These are phyloP conservation scores for Blastomyces parvus DNA, from an alignment of 2,329 filamentous ascomycete species.

Conservation along the genomic window DNA sequence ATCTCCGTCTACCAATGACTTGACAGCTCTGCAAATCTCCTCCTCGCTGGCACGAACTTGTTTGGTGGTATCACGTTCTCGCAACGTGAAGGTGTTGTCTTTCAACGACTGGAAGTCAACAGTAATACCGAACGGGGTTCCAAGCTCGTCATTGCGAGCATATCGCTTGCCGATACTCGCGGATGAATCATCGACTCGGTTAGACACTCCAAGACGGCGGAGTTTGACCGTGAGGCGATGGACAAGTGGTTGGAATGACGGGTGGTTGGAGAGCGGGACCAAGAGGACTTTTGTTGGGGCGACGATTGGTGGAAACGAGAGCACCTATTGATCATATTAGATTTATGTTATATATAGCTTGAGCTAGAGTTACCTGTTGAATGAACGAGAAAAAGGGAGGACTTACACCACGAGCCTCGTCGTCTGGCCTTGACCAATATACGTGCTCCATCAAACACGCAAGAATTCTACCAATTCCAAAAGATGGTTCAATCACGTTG, in stretches of 20 bases:
- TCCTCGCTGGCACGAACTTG: slow-evolving; percentile 80
- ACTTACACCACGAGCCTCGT: slow-evolving; percentile 80
- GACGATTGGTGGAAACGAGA: slow-evolving; percentile 65
- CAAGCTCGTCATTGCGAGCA: slow-evolving; percentile 87
- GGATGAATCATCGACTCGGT: slow-evolving; percentile 78
- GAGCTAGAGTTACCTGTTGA: slow-evolving; percentile 11
- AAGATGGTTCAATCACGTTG: slow-evolving; percentile 95
- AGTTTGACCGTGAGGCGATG: slow-evolving; percentile 65
- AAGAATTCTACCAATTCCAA: slow-evolving; percentile 89
- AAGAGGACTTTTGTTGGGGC: slow-evolving; percentile 95
- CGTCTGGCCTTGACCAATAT: slow-evolving; percentile 82
- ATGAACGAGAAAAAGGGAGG: background rate
- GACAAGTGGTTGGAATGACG: slow-evolving; percentile 69
- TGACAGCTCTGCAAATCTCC: slow-evolving; percentile 66
- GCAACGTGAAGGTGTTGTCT: slow-evolving; percentile 74
- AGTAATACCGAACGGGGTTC: slow-evolving; percentile 87
- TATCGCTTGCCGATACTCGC: slow-evolving; percentile 93
- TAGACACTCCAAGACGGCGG: slow-evolving; percentile 66
- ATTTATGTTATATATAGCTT: slow-evolving; percentile 2
- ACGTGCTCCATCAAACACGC: slow-evolving; percentile 90
- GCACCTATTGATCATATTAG: slow-evolving; percentile 39
- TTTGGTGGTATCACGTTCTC: slow-evolving; percentile 81
- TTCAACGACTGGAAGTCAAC: slow-evolving; percentile 92
- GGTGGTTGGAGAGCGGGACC: slow-evolving; percentile 74
- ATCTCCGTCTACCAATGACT: slow-evolving; percentile 51